phyloP scores from a whole-genome alignment of 495 filamentous ascomycete species.

The Penicillium lividum region DNA sequence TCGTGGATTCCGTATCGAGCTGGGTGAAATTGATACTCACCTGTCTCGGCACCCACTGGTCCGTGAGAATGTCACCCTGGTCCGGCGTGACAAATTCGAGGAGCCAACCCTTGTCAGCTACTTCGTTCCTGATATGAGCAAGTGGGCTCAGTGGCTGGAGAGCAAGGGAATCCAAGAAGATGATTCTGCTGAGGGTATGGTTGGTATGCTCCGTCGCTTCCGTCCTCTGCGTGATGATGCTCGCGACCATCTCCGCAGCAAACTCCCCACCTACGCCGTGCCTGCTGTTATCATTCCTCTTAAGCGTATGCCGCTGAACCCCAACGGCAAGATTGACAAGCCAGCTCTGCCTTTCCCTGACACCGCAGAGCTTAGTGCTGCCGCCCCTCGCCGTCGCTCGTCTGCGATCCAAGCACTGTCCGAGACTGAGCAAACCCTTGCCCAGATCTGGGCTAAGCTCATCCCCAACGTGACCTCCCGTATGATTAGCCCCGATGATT shows the following conservation, averaged over 20 bases:
- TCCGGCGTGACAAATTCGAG: slow-evolving; percentile 85
- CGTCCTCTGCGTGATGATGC: slow-evolving; percentile 69
- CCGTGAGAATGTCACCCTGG: slow-evolving; percentile 83
- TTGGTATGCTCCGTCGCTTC: slow-evolving; percentile 63
- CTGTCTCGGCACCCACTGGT: slow-evolving; percentile 77
- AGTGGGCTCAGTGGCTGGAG: slow-evolving; percentile 69
- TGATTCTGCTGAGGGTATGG: slow-evolving; percentile 49
- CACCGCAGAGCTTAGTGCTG: slow-evolving; percentile 56
- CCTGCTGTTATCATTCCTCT: slow-evolving; percentile 80
- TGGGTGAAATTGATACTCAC: slow-evolving; percentile 90
- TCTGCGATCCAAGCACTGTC: slow-evolving; percentile 46
- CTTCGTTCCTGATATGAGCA: slow-evolving; percentile 76
- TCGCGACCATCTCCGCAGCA: slow-evolving; percentile 71
- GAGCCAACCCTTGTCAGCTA: slow-evolving; percentile 90
- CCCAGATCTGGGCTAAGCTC: slow-evolving; percentile 63
- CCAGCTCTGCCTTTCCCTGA: slow-evolving; percentile 90
- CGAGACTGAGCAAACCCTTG: slow-evolving; percentile 67
- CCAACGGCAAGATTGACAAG: slow-evolving; percentile 93
- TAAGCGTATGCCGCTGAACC: slow-evolving; percentile 81
- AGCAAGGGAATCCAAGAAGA: slow-evolving; percentile 54
- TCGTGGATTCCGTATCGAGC: slow-evolving; percentile 91
- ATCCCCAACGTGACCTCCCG: slow-evolving; percentile 56
- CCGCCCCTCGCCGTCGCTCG: slow-evolving; percentile 38
- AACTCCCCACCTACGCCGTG: slow-evolving; percentile 79
- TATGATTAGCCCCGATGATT: slow-evolving; percentile 63